Evolutionary conservation across 176 grass and related monocot genomes (phyloP).

Genomic region (Chloris gayana): DNA sequence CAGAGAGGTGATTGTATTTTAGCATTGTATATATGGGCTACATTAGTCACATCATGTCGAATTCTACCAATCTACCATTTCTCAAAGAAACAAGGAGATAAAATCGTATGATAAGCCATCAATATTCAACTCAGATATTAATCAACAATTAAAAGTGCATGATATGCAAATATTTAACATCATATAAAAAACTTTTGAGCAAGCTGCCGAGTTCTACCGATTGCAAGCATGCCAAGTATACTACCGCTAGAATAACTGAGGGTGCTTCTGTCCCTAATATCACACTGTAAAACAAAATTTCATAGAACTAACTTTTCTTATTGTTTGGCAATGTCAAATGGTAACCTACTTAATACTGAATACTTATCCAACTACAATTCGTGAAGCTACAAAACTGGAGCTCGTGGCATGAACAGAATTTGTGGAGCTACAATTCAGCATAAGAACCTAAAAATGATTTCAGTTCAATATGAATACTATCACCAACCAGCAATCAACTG

Average conservation of each 20-base stretch:
- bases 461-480: neutral
- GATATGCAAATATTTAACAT: neutral
- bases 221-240: neutral
- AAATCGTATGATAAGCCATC: neutral
- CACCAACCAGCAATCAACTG: neutral
- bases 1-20: neutral
- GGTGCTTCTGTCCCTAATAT: neutral
- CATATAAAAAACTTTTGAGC: neutral
- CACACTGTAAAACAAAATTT: neutral
- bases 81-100: neutral
- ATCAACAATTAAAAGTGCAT: neutral
- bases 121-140: neutral
- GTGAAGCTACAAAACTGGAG: slow-evolving; percentile 8
- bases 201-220: neutral
- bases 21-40: no score
- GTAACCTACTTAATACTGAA: no score
- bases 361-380: no score
- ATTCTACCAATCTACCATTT: no score
- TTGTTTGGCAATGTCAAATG: neutral
- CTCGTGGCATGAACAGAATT: neutral
- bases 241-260: neutral
- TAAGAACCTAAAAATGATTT: neutral
- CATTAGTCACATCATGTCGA: no score
- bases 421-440: neutral
- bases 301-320: neutral